Percentiles rank a stretch among this genome's conserved stretches.
These are phyloP conservation scores for Mortierella claussenii DNA, from an alignment of 192 early-diverging fungal species.

Conservation along the genomic window DNA sequence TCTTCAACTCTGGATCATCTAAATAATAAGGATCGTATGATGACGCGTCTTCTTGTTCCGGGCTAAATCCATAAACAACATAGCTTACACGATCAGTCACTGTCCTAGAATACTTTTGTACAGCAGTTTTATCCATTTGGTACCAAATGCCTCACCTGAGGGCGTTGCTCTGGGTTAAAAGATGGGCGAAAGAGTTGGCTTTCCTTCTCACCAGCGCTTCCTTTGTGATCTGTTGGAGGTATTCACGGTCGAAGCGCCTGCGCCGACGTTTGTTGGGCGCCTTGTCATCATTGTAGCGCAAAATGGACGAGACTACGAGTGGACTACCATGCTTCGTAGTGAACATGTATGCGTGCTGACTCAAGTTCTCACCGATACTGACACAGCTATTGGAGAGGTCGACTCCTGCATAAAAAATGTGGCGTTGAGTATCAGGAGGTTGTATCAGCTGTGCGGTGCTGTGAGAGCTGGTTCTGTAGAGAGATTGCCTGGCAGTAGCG, in stretches of 20 bases:
- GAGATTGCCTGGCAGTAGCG: not conserved
- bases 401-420: slow-evolving; percentile 37
- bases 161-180: slow-evolving; percentile 63
- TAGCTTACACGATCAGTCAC: no score
- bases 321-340: slow-evolving; percentile 45
- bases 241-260: slow-evolving; percentile 44
- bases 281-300: slow-evolving; percentile 43
- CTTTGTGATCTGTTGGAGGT: slow-evolving; percentile 51
- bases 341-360: slow-evolving; percentile 47
- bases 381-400: slow-evolving; percentile 26
- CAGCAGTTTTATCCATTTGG: no score
- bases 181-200: slow-evolving; percentile 62
- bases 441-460: not conserved
- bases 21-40: slow-evolving; percentile 85
- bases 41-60: slow-evolving; percentile 36
- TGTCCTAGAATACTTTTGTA: no score
- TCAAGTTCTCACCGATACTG: slow-evolving; percentile 40
- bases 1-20: slow-evolving; percentile 88
- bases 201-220: slow-evolving; percentile 50
- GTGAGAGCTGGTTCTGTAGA: not conserved
- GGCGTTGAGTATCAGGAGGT: slow-evolving; percentile 17
- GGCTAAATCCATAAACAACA: no score
- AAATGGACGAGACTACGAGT: slow-evolving; percentile 25
- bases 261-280: slow-evolving; percentile 35
- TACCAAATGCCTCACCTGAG: slow-evolving; percentile 52